These are phyloP conservation scores for Hypoxylon sp. DNA, from an alignment of 2,329 filamentous ascomycete genomes.

Conservation along the genomic window DNA sequence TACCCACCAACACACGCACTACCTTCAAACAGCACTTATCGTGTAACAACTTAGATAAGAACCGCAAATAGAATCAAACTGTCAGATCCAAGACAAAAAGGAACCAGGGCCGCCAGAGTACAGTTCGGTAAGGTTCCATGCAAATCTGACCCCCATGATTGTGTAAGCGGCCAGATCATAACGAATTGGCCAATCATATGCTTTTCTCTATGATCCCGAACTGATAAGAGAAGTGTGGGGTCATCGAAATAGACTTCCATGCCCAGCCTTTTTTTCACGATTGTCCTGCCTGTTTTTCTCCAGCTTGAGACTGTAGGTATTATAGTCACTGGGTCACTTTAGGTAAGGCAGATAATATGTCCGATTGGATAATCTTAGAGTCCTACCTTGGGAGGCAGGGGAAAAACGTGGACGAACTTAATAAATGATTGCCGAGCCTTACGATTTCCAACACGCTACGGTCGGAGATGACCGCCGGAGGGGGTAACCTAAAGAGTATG, in stretches of 20 bases:
- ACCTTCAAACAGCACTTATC: background rate
- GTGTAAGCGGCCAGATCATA: conserved; percentile 39
- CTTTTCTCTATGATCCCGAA: no score
- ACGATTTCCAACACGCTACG: conserved; percentile 13
- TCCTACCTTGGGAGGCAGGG: background rate
- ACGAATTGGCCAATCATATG: conserved; percentile 35
- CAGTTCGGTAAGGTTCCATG: conserved; percentile 23
- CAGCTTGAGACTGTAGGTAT: background rate
- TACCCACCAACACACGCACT: background rate
- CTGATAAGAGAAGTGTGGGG: conserved; percentile 33
- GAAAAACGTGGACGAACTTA: background rate
- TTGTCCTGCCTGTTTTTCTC: conserved; percentile 1
- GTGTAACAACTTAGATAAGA: conserved; percentile 30
- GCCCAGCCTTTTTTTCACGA: conserved; percentile 3
- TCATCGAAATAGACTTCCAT: conserved; percentile 4
- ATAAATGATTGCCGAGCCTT: conserved; percentile 1
- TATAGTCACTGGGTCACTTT: background rate
- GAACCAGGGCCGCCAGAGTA: conserved; percentile 30
- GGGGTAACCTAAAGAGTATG: no score
- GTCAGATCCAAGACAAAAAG: conserved; percentile 36
- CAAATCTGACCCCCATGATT: conserved; percentile 38
- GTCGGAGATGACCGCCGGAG: background rate
- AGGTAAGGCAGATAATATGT: background rate
- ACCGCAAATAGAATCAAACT: conserved; percentile 32
- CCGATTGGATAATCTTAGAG: conserved; percentile 20